Evolutionary conservation across 768 basidiomycete genomes (phyloP).

Genomic region (Tubosaeta brunneosetosa): DNA sequence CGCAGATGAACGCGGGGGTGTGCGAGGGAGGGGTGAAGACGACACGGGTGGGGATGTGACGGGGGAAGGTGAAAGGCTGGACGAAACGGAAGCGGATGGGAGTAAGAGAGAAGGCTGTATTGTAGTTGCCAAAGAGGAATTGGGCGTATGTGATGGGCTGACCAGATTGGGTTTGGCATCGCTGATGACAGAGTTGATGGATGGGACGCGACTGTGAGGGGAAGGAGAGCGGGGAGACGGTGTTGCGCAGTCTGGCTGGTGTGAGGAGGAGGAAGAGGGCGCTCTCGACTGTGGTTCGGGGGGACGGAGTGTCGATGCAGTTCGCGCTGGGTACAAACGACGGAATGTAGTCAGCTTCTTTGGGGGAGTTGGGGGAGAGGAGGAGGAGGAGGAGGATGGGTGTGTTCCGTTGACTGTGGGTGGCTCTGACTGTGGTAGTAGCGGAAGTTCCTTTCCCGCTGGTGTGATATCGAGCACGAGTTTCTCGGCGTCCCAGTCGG

Average conservation of each 20-base stretch:
- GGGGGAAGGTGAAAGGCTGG: constrained; percentile 20
- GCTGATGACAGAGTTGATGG: constrained; percentile 22
- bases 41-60: constrained; percentile 20
- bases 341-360: constrained; percentile 49
- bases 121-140: neutral
- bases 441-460: neutral
- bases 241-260: constrained; percentile 22
- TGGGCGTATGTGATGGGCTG: constrained; percentile 12
- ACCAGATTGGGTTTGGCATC: constrained; percentile 6
- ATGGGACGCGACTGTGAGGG: constrained; percentile 29
- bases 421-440: neutral
- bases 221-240: constrained; percentile 25
- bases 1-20: constrained; percentile 32
- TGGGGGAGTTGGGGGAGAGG: neutral
- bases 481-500: constrained; percentile 26
- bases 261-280: constrained; percentile 12
- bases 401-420: neutral
- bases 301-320: constrained; percentile 33
- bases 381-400: neutral
- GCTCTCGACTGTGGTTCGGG: constrained; percentile 18
- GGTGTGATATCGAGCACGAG: constrained; percentile 5
- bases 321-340: constrained; percentile 38
- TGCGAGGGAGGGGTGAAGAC: constrained; percentile 21
- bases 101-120: neutral
- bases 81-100: constrained; percentile 1